Evolutionary conservation across 768 basidiomycete species (phyloP), one percentile per base, ranked within the genome.

Genomic region (Guyanaporus albipodus): DNA sequence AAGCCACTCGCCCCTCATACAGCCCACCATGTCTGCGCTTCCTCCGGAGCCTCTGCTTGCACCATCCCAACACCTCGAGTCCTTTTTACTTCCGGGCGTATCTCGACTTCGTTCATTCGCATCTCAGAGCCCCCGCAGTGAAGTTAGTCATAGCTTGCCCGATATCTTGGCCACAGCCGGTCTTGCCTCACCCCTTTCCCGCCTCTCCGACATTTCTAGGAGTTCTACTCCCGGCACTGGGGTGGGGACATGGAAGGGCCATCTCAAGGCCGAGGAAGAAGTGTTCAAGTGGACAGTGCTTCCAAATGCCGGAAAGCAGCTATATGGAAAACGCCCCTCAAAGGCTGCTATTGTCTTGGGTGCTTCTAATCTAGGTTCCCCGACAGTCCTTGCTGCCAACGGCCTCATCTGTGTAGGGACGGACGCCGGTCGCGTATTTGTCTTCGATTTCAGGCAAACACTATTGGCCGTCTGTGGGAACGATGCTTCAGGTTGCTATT

Each of bases 341-440:
- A 90, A 87, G 53, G 79, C 79, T 19, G 74, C 82, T 5, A 70
- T 78, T 31, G 59, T 89, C 2, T 72, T 87, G 21, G 86, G 84
- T 0, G 68, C 80, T 2, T 69, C 78, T 3, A 62, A 73, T 15
- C 57, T 74, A 12, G 90, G 89, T 2, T 69, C 68, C 1, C 93
- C 95, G 6, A 92, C 85, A 0, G 87, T 87, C 8, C 63, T 97
- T 46, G 81, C 86, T 9, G 87, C 88, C 11, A 90, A 89, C 57
- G 94, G 93, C 0, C 68, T 94, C 46, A 80, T 99, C 27, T 96
- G 92, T 54, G 71, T 97, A 7, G 96, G 96, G 14, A 93, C 88
- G 7, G 82, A 84, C 37, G 72, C 72, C 24, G 96, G 94, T 11
- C 81, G 76, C 58, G 74, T 88, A 34, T 74, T 82, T 38, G 85